These are phyloP conservation scores for Cercospora sojina DNA, from an alignment of 2,329 filamentous ascomycete genomes.

Conservation along the genomic window DNA sequence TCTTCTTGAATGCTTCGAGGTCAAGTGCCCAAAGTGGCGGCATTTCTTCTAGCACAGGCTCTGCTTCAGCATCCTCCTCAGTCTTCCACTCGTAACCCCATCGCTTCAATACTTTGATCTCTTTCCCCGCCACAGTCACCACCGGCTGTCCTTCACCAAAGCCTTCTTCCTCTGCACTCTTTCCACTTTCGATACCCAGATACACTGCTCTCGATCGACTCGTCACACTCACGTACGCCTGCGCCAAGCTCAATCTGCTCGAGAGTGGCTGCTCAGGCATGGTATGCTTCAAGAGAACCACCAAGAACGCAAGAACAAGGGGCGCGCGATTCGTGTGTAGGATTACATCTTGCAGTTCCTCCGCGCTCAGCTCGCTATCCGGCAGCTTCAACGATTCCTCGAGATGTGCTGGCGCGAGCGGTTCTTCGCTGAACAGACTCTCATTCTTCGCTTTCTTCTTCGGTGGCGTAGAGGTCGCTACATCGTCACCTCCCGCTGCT, in stretches of 20 bases:
- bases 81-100: constrained; percentile 67
- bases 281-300: constrained; percentile 71
- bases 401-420: constrained; percentile 53
- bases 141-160: constrained; percentile 75
- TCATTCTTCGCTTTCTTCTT: constrained; percentile 40
- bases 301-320: constrained; percentile 75
- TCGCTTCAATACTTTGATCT: constrained; percentile 72
- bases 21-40: constrained; percentile 60
- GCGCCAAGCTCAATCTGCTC: constrained; percentile 77
- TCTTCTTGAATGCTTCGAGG: constrained; percentile 55
- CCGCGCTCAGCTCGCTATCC: constrained; percentile 54
- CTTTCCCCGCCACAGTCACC: constrained; percentile 69
- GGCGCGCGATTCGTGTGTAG: constrained; percentile 79
- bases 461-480: constrained; percentile 33
- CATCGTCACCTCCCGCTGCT: constrained; percentile 39
- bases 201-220: constrained; percentile 73
- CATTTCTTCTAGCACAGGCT: constrained; percentile 35
- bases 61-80: constrained; percentile 21
- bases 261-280: constrained; percentile 84
- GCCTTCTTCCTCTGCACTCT: constrained; percentile 66
- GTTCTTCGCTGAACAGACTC: constrained; percentile 35
- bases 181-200: constrained; percentile 67
- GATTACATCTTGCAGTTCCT: constrained; percentile 56
- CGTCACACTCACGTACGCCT: constrained; percentile 80
- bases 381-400: constrained; percentile 65